These are phyloP conservation scores for Saturnispora gosingensis DNA, from an alignment of 805 yeast genomes.

Conservation along the genomic window DNA sequence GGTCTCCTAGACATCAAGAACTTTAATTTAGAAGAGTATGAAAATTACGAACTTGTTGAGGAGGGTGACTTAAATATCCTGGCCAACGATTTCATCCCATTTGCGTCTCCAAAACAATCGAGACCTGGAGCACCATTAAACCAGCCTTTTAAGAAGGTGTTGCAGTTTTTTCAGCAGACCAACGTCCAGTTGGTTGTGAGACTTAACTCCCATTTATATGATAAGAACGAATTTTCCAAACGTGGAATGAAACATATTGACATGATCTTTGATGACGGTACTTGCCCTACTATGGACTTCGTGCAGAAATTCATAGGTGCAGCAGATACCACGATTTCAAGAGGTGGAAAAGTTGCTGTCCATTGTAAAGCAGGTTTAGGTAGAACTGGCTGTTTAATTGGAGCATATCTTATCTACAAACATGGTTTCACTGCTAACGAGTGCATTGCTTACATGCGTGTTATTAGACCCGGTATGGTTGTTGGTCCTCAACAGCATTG, in stretches of 20 bases:
- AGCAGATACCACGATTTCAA: slow-evolving; percentile 76
- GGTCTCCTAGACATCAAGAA: slow-evolving; percentile 77
- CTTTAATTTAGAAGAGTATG: slow-evolving; percentile 89
- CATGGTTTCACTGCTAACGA: slow-evolving; percentile 97
- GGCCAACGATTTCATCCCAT: slow-evolving; percentile 91
- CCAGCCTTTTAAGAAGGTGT: slow-evolving; percentile 73
- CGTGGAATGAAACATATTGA: slow-evolving; percentile 84
- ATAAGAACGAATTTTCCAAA: slow-evolving; percentile 71
- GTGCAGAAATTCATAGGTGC: slow-evolving; percentile 93
- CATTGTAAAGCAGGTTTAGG: slow-evolving; percentile 99
- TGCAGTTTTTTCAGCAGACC: slow-evolving; percentile 61
- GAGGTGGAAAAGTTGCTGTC: slow-evolving; percentile 94
- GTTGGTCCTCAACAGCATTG: slow-evolving; percentile 99
- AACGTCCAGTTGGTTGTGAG: slow-evolving; percentile 86
- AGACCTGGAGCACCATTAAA: slow-evolving; percentile 44
- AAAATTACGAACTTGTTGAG: slow-evolving; percentile 89
- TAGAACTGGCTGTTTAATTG: slow-evolving; percentile 94
- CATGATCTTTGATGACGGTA: slow-evolving; percentile 96
- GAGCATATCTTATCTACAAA: slow-evolving; percentile 92
- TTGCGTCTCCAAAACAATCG: slow-evolving; percentile 88
- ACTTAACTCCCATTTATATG: slow-evolving; percentile 85
- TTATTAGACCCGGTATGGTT: slow-evolving; percentile 98
- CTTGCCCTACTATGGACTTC: slow-evolving; percentile 91
- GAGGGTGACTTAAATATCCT: slow-evolving; percentile 92
- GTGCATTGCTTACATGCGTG: slow-evolving; percentile 93